Base-by-base conservation (phyloP, 768 basidiomycete genomes). In the Pisolithus marmoratus region DNA sequence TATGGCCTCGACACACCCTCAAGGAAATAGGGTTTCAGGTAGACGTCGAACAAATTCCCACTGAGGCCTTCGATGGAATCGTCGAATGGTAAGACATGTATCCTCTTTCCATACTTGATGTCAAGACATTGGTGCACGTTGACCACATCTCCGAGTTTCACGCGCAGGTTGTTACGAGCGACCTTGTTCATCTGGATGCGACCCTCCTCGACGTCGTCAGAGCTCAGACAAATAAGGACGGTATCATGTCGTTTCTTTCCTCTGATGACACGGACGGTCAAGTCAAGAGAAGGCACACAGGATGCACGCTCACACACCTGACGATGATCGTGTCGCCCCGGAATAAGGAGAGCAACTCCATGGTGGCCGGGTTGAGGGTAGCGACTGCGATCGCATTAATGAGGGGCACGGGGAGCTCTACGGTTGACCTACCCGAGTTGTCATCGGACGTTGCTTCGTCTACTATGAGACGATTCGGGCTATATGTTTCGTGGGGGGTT, bases 111-210 rank as follows among this genome's bases (percentile, higher is more conserved):
- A 69, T 99, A 99, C 72, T 97, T 97, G 79, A 98, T 97, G 64
- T 98, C 95, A 53, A 88, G 81, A 67, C 94, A 97, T 62, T 91
- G 84, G 70, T 98, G 94, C 1, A 99, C 94, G 56, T 90, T 91
- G 67, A 93, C 93, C 50, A 98, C 80, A 70, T 99, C 96, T 38
- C 90, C 95, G 41, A 98, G 85, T 76, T 97, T 98, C 61, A 98
- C 92, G 51, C 95, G 90, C 45, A 98, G 73, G 73, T 99, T 98
- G 76, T 97, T 95, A 52, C 96, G 91, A 17, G 96, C 96, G 31
- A 99, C 96, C 72, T 98, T 98, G 85, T 99, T 99, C 73, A 99
- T 75, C 63, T 96, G 94, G 57, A 99, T 94, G 67, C 91, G 90
- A 52, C 96, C 95, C 71, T 98, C 96, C 61, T 97, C 96, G 55